These are phyloP conservation scores for Ananas comosus DNA, from an alignment of 176 grass and related monocot genomes.

Conservation along the genomic window DNA sequence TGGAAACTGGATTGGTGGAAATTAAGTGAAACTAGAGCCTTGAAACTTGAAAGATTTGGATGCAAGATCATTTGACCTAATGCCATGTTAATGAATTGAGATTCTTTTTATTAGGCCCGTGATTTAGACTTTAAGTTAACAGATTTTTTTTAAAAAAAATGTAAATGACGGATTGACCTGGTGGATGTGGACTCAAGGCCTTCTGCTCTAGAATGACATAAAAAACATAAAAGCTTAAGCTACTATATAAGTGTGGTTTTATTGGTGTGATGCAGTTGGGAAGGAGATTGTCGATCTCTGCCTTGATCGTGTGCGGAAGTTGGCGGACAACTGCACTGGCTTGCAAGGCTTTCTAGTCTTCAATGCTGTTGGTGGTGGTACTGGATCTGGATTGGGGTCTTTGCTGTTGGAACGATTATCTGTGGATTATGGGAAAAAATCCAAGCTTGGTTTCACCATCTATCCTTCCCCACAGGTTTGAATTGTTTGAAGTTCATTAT, in stretches of 20 bases:
- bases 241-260: background rate
- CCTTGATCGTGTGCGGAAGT: slow-evolving; percentile 10
- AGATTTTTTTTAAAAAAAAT: too few relatives aligned
- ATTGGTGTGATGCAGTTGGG: background rate
- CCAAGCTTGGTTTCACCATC: slow-evolving; percentile 8
- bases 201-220: too few relatives aligned
- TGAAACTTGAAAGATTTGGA: too few relatives aligned
- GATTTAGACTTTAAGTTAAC: too few relatives aligned
- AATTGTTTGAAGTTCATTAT: background rate
- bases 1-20: too few relatives aligned
- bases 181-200: too few relatives aligned
- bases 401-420: slow-evolving; percentile 12
- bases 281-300: slow-evolving; percentile 13
- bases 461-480: slow-evolving; percentile 9
- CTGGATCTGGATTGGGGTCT: slow-evolving; percentile 12
- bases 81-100: too few relatives aligned
- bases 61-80: too few relatives aligned
- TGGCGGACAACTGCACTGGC: slow-evolving; percentile 10
- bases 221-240: too few relatives aligned
- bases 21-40: too few relatives aligned
- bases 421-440: slow-evolving; percentile 14
- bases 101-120: too few relatives aligned
- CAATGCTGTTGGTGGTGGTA: slow-evolving; percentile 8
- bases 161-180: too few relatives aligned
- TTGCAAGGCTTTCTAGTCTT: slow-evolving; percentile 12